These are phyloP conservation scores for Fonsecaea pedrosoi DNA, from an alignment of 2,329 filamentous ascomycete species.

Conservation along the genomic window DNA sequence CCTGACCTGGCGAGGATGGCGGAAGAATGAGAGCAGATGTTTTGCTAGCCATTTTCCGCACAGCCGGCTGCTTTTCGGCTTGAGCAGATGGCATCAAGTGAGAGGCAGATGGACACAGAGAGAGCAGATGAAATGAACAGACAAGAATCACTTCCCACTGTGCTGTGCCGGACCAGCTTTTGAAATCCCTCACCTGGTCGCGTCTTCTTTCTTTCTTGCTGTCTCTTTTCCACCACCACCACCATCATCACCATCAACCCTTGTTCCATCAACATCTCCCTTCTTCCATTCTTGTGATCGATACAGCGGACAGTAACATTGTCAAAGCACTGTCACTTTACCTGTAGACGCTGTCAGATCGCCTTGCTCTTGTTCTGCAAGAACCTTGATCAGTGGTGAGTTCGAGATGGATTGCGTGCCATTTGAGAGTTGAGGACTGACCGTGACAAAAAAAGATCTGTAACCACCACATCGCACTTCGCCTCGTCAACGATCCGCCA, in stretches of 20 bases:
- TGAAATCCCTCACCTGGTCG: neutral
- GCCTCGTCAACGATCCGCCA: neutral
- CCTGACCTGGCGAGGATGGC: neutral
- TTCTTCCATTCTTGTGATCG: neutral
- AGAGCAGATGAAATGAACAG: neutral
- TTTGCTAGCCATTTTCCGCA: neutral
- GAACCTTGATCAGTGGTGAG: neutral
- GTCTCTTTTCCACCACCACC: neutral
- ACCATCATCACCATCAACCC: neutral
- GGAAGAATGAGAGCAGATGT: neutral
- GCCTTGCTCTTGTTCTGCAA: neutral
- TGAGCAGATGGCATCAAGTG: neutral
- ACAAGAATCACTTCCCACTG: neutral
- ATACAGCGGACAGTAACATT: neutral
- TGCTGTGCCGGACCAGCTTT: neutral
- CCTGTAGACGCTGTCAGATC: neutral
- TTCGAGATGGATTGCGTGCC: neutral
- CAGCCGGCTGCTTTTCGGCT: slow-evolving; percentile 4
- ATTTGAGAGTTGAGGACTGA: neutral
- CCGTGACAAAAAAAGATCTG: neutral
- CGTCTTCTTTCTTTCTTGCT: neutral
- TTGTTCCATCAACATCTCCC: neutral
- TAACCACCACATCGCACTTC: neutral
- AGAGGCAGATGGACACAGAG: neutral
- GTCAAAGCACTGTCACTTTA: neutral